A percentile compares a stretch with the other conserved stretches of the same genome.
phyloP scores from a whole-genome alignment of 768 basidiomycete species.

The Glaciozyma antarctica region DNA sequence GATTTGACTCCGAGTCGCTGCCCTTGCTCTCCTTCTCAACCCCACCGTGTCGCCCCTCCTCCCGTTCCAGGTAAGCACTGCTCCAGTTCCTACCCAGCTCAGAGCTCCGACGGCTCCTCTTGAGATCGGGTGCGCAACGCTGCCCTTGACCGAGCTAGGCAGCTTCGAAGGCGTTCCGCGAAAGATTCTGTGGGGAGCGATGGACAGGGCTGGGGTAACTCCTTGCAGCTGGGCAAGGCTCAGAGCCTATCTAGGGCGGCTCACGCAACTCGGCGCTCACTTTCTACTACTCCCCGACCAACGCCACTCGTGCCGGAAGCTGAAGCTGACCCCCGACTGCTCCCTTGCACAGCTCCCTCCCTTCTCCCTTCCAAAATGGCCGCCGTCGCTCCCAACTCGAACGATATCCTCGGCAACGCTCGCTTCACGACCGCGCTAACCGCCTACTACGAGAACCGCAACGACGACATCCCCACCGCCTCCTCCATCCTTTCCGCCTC shows the following conservation, averaged over 20 bases:
- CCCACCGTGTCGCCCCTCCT: no score
- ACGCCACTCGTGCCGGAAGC: no score
- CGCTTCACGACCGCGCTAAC: constrained; percentile 27
- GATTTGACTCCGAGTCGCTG: no score
- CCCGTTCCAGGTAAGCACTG: no score
- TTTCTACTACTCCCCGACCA: not conserved
- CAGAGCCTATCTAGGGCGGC: not conserved
- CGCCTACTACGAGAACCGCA: not conserved
- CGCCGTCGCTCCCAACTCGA: constrained; percentile 10
- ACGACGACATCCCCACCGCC: constrained; percentile 55
- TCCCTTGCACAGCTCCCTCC: not conserved
- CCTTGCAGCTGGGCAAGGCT: not conserved
- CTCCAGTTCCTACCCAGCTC: no score
- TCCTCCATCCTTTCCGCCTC: constrained; percentile 69
- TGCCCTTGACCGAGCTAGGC: no score
- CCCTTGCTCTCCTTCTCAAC: no score
- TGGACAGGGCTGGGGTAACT: not conserved
- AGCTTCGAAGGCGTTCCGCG: not conserved
- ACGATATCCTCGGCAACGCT: constrained; percentile 31
- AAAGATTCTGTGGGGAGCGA: not conserved
- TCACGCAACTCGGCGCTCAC: not conserved
- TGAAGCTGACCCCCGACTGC: not conserved
- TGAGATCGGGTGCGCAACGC: no score
- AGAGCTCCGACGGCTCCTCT: no score
- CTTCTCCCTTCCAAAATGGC: not conserved